phyloP scores from a whole-genome alignment of 352 stramenopile species.

The Globisporangium megalacanthum region DNA sequence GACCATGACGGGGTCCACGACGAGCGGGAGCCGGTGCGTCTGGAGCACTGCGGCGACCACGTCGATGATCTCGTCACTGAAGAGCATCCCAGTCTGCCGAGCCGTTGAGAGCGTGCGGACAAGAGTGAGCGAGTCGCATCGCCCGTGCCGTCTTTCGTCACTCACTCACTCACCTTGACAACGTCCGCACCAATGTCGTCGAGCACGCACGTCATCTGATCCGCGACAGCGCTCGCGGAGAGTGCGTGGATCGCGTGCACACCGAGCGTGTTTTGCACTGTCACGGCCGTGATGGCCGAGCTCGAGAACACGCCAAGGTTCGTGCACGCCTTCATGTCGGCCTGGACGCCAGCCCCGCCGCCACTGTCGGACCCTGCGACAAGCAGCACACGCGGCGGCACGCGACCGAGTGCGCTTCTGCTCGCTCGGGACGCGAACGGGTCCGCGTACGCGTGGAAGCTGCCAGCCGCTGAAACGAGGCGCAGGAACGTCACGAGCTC shows the following conservation, averaged over 20 bases:
- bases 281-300: constrained; percentile 90
- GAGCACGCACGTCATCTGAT: constrained; percentile 85
- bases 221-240: constrained; percentile 56
- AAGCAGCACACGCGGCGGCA: constrained; percentile 65
- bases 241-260: constrained; percentile 45
- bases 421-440: not conserved
- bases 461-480: constrained; percentile 9
- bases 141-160: no score
- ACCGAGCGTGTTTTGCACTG: constrained; percentile 78
- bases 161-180: constrained; percentile 61
- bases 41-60: constrained; percentile 59
- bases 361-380: constrained; percentile 93
- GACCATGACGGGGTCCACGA: constrained; percentile 95
- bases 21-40: constrained; percentile 42
- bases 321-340: constrained; percentile 90
- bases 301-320: constrained; percentile 75
- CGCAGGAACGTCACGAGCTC: constrained; percentile 25
- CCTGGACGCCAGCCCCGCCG: constrained; percentile 89
- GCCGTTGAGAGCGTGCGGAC: not conserved
- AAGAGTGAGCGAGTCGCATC: not conserved
- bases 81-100: constrained; percentile 87
- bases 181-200: constrained; percentile 83
- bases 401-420: not conserved
- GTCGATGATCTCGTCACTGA: constrained; percentile 71
- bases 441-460: constrained; percentile 8